phyloP scores from a whole-genome alignment of 306 rosid species.

The Delonix regia region DNA sequence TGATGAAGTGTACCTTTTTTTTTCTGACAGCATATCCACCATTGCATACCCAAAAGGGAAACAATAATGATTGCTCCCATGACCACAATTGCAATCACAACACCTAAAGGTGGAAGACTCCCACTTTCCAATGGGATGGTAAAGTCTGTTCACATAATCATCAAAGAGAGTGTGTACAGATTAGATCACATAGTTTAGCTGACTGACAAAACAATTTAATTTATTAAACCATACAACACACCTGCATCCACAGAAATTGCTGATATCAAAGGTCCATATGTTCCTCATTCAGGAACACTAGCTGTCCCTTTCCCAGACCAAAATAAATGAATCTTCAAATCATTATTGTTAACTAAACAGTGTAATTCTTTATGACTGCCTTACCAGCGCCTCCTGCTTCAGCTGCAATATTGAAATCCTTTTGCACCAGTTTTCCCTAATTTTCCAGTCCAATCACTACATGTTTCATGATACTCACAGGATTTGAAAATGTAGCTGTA shows the following conservation, averaged over 20 bases:
- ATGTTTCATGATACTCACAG: background rate
- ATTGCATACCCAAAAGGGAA: background rate
- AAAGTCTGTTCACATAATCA: background rate
- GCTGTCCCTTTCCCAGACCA: slow-evolving; percentile 34
- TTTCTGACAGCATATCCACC: background rate
- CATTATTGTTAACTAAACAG: slow-evolving; percentile 12
- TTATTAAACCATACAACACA: background rate
- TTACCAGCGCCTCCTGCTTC: slow-evolving; percentile 24
- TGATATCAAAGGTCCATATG: background rate
- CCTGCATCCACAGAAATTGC: background rate
- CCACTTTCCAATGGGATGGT: background rate
- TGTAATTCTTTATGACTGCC: background rate
- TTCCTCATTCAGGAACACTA: background rate
- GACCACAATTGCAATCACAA: background rate
- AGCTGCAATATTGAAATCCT: slow-evolving; percentile 46
- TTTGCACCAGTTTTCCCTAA: slow-evolving; percentile 33
- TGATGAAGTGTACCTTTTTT: background rate
- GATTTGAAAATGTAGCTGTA: background rate
- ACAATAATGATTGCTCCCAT: background rate
- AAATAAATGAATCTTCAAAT: slow-evolving; percentile 35
- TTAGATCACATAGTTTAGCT: background rate
- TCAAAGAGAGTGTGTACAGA: background rate
- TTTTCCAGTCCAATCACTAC: background rate
- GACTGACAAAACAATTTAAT: background rate
- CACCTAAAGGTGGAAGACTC: background rate